Conservation (phyloP, 169 alveolate species). For the Theileria orientalis region DNA sequence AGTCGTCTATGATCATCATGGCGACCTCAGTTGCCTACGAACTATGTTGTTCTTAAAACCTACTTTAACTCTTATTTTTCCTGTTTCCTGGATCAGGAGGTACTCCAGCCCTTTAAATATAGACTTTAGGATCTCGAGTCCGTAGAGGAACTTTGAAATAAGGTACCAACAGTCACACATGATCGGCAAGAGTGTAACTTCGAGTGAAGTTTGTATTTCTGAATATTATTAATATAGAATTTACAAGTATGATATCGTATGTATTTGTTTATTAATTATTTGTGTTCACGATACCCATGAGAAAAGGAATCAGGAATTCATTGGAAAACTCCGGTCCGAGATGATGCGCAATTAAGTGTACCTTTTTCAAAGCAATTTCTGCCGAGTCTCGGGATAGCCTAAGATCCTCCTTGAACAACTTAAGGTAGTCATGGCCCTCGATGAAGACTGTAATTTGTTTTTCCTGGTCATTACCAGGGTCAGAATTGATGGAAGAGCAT, state of each 20-base stretch:
- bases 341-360: slow-evolving; percentile 52
- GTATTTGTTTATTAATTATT: neutral
- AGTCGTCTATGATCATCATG: slow-evolving; percentile 29
- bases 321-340: slow-evolving; percentile 51
- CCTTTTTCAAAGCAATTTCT: slow-evolving; percentile 43
- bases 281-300: slow-evolving; percentile 22
- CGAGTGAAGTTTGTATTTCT: slow-evolving; percentile 39
- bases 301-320: slow-evolving; percentile 47
- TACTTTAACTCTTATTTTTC: slow-evolving; percentile 39
- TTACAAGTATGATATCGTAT: neutral
- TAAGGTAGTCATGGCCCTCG: slow-evolving; percentile 20
- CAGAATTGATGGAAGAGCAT: slow-evolving; percentile 2
- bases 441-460: neutral
- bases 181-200: neutral
- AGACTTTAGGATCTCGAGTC: slow-evolving; percentile 17
- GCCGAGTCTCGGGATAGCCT: slow-evolving; percentile 26
- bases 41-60: neutral
- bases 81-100: slow-evolving; percentile 53
- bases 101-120: slow-evolving; percentile 43
- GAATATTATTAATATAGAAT: neutral
- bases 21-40: slow-evolving; percentile 36
- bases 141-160: slow-evolving; percentile 33
- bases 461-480: neutral
- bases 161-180: slow-evolving; percentile 49
- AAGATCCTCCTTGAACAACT: slow-evolving; percentile 39